Percentiles rank a stretch among this genome's conserved stretches.
These are phyloP conservation scores for Rhizopus sp. DNA, from an alignment of 371 early-diverging fungal genomes.

Conservation along the genomic window DNA sequence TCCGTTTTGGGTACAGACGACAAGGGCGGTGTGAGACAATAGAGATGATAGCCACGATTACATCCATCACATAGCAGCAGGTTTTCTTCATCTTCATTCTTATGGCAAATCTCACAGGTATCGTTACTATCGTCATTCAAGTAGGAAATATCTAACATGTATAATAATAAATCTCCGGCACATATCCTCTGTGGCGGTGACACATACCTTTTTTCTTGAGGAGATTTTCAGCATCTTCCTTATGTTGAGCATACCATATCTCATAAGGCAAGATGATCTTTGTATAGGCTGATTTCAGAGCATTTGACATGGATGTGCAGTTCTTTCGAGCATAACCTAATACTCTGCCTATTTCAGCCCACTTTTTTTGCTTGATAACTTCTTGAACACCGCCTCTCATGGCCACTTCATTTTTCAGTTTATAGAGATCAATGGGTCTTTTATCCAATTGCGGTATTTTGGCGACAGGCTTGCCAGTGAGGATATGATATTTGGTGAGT, in stretches of 20 bases:
- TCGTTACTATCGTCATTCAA: slow-evolving; percentile 26
- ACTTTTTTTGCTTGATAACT: slow-evolving; percentile 82
- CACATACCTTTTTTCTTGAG: slow-evolving; percentile 17
- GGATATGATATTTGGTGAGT: slow-evolving; percentile 85
- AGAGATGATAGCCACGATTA: slow-evolving; percentile 79
- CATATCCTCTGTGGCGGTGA: background rate
- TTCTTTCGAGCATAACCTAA: slow-evolving; percentile 77
- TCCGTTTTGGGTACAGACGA: slow-evolving; percentile 66
- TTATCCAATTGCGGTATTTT: slow-evolving; percentile 83
- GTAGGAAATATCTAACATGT: background rate
- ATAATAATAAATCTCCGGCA: slow-evolving; percentile 1
- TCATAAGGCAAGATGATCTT: slow-evolving; percentile 89
- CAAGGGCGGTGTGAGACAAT: slow-evolving; percentile 79
- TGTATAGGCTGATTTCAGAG: slow-evolving; percentile 76
- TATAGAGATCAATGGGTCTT: slow-evolving; percentile 84
- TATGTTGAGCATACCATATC: slow-evolving; percentile 50
- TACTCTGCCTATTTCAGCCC: slow-evolving; percentile 87
- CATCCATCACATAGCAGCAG: slow-evolving; percentile 90
- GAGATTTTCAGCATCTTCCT: slow-evolving; percentile 20
- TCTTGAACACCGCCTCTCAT: slow-evolving; percentile 78
- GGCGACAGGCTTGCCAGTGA: slow-evolving; percentile 71
- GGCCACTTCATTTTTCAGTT: slow-evolving; percentile 82
- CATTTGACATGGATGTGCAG: slow-evolving; percentile 85
- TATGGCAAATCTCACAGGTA: slow-evolving; percentile 64
- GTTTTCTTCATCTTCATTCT: slow-evolving; percentile 58